phyloP scores from a whole-genome alignment of 2,329 filamentous ascomycete species.

The Zymoseptoria tritici region DNA sequence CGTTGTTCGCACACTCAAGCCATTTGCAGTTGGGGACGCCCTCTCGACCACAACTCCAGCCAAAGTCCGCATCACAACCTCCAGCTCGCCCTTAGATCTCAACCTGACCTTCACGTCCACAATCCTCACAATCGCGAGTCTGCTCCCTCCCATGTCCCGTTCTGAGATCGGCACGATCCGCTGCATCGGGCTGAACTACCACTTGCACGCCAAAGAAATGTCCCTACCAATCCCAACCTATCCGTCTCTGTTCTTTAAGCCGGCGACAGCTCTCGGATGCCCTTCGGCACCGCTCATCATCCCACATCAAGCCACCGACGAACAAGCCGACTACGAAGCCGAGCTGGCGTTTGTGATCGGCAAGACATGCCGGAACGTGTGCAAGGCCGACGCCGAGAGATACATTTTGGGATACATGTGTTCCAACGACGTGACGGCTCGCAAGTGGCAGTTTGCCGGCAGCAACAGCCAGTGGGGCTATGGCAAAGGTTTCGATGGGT shows the following conservation, averaged over 20 bases:
- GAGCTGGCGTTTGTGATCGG: conserved; percentile 47
- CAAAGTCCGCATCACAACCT: conserved; percentile 51
- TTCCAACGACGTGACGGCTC: conserved; percentile 4
- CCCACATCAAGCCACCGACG: conserved; percentile 17
- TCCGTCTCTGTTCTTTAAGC: conserved; percentile 9
- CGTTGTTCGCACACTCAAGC: neutral
- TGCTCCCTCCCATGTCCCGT: conserved; percentile 1
- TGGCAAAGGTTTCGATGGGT: conserved; percentile 7
- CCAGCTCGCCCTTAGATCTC: neutral
- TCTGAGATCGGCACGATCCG: conserved; percentile 4
- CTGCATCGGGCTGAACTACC: conserved; percentile 7
- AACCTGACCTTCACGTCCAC: neutral
- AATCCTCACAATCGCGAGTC: conserved; percentile 3
- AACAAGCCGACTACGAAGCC: conserved; percentile 44
- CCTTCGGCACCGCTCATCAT: conserved; percentile 4
- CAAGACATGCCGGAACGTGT: conserved; percentile 45
- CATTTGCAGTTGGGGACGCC: neutral
- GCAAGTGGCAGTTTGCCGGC: conserved; percentile 7
- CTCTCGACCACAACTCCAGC: conserved; percentile 25
- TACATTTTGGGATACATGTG: conserved; percentile 3
- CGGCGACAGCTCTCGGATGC: conserved; percentile 4
- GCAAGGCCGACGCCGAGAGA: conserved; percentile 19
- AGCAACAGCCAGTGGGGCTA: conserved; percentile 5
- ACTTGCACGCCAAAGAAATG: conserved; percentile 5
- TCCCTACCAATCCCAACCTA: conserved; percentile 5